A percentile compares a stretch with the other conserved stretches of the same genome.
phyloP scores from a whole-genome alignment of 2,329 filamentous ascomycete species.

The Penicillium sp. region DNA sequence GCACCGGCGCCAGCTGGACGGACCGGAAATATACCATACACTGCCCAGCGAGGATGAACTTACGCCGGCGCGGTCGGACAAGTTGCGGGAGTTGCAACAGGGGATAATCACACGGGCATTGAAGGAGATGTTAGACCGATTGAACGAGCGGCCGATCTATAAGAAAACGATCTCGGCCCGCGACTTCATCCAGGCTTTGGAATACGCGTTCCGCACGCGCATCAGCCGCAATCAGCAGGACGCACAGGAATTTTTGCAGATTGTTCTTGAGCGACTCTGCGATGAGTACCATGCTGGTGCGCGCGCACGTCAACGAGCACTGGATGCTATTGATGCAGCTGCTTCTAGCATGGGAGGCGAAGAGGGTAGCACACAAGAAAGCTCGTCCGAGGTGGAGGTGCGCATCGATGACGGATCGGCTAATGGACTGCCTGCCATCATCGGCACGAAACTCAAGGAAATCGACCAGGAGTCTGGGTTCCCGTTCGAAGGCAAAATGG shows the following conservation, averaged over 20 bases:
- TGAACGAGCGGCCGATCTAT: constrained; percentile 91
- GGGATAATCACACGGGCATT: constrained; percentile 81
- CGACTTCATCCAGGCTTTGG: constrained; percentile 78
- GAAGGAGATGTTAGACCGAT: constrained; percentile 85
- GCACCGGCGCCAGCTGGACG: constrained; percentile 78
- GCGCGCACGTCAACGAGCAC: constrained; percentile 59
- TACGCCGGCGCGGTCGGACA: constrained; percentile 44
- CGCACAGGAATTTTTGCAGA: constrained; percentile 93
- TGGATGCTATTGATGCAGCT: constrained; percentile 23
- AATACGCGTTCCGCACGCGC: constrained; percentile 80
- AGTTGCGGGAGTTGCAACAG: constrained; percentile 64
- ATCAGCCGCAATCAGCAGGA: constrained; percentile 96
- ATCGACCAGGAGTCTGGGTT: constrained; percentile 59
- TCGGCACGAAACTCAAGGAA: constrained; percentile 38
- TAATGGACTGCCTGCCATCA: constrained; percentile 34
- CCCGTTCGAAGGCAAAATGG: constrained; percentile 84
- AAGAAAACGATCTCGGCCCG: constrained; percentile 88
- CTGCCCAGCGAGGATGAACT: constrained; percentile 49
- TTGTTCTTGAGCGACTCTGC: constrained; percentile 84
- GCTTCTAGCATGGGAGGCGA: constrained; percentile 14
- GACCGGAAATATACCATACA: constrained; percentile 69
- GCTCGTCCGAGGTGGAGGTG: constrained; percentile 33
- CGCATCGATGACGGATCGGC: constrained; percentile 37
- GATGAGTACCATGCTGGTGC: constrained; percentile 90
- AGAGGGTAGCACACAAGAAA: constrained; percentile 18